Percentiles rank a stretch among this genome's conserved stretches.
These are phyloP conservation scores for Colletotrichum noveboracense DNA, from an alignment of 2,329 filamentous ascomycete species.

Conservation along the genomic window DNA sequence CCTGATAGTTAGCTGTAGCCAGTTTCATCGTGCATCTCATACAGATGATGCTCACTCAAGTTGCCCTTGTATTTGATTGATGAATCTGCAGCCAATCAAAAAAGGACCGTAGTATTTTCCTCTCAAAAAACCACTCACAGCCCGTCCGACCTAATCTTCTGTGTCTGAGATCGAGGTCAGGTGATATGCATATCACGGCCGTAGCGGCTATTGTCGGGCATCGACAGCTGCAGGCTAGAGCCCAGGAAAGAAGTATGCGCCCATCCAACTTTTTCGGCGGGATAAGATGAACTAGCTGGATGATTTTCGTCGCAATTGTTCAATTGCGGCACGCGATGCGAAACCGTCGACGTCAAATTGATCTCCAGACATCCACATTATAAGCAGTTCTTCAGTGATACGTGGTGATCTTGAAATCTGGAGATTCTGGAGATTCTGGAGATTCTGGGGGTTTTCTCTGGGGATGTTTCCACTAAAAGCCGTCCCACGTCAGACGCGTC, in stretches of 20 bases:
- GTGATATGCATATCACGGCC: neutral
- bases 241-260: neutral
- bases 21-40: neutral
- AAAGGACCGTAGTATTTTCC: accelerated
- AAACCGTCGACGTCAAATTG: neutral
- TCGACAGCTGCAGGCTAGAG: neutral
- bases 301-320: neutral
- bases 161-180: neutral
- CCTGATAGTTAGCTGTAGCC: accelerated
- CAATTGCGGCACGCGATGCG: neutral
- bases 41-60: neutral
- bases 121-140: too few relatives aligned
- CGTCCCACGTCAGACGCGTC: neutral
- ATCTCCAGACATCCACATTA: neutral
- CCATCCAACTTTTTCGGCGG: neutral
- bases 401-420: neutral
- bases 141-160: neutral
- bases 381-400: neutral
- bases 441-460: neutral
- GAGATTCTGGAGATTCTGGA: neutral
- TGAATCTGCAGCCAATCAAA: neutral
- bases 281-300: neutral
- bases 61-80: neutral
- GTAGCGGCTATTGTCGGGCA: neutral
- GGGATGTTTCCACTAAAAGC: neutral